Evolutionary conservation across 2,329 filamentous ascomycete species (phyloP), one percentile per base, ranked within the genome.

Genomic region (Cordyceps cicadae): DNA sequence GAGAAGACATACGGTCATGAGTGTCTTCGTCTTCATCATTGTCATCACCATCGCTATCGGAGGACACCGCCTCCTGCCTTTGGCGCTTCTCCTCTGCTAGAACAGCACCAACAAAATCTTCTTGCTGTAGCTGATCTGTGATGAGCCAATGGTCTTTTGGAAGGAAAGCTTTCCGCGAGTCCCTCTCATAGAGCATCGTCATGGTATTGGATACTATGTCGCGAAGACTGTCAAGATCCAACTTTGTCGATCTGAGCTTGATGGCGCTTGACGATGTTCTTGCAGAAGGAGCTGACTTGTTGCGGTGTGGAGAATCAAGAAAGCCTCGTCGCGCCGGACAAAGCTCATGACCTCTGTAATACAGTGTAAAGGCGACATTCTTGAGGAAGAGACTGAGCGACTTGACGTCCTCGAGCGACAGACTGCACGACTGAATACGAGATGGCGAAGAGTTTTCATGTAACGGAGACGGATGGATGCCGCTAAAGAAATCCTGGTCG

Each of bases 101-200:
- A 1, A 97, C 92, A 2, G 90, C 88, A 9, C 85, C 81, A 51
- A 96, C 88, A 68, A 97, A 97, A 0, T 88, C 85, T 63, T 88
- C 86, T 87, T 96, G 94, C 68, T 97, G 89, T 61, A 97, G 90
- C 63, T 86, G 87, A 0, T 79, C 79, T 2, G 89, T 94, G 92
- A 97, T 97, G 41, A 97, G 79, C 94, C 94, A 99, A 71, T 96
- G 92, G 54, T 86, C 83, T n/a, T 81, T 75, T 1, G 91, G 88
- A 24, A 97, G 75, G 70, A 97, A 97, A 34, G 83, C 86, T 24
- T 92, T 85, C 62, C 94, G 82, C 8, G 94, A 99, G 72, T 97
- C 93, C 71, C 93, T 82, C 73, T 97, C 92, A 70, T 97, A 97
- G 9, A 97, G 78, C 81, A 95, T 93, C 61, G 88, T 87, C 69